Conservation (phyloP, 2,329 filamentous ascomycete genomes). For the Aspergillus sp. region DNA sequence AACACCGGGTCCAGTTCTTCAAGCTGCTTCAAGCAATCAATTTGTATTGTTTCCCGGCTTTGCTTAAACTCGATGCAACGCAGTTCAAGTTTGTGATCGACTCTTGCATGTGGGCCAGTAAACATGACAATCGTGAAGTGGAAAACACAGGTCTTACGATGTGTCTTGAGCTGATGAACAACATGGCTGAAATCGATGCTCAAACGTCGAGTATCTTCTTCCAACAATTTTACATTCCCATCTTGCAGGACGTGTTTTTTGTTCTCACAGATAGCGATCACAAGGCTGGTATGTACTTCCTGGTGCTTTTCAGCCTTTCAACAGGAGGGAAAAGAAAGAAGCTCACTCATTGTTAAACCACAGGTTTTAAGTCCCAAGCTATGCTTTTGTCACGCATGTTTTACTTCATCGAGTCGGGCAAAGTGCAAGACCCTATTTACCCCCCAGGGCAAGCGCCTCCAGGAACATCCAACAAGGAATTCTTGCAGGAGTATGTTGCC, state of each 20-base stretch:
- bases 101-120: slow-evolving; percentile 99
- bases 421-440: slow-evolving; percentile 90
- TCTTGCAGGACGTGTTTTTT: slow-evolving; percentile 96
- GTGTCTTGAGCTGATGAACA: slow-evolving; percentile 95
- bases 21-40: slow-evolving; percentile 94
- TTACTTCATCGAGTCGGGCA: slow-evolving; percentile 82
- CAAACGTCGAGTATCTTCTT: slow-evolving; percentile 91
- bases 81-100: slow-evolving; percentile 99
- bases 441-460: slow-evolving; percentile 68
- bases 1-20: slow-evolving; percentile 99
- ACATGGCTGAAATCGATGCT: slow-evolving; percentile 86
- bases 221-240: slow-evolving; percentile 92
- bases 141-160: slow-evolving; percentile 94
- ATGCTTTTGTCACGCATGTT: slow-evolving; percentile 92
- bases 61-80: slow-evolving; percentile 86
- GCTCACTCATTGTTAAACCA: slow-evolving; percentile 2
- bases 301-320: background rate
- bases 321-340: background rate
- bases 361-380: slow-evolving; percentile 90
- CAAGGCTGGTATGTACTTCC: slow-evolving; percentile 60
- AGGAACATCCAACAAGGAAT: slow-evolving; percentile 84
- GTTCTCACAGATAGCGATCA: slow-evolving; percentile 95
- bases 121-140: slow-evolving; percentile 97
- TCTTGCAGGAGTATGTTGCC: slow-evolving; percentile 78
- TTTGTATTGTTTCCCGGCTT: slow-evolving; percentile 88